Conservation (phyloP, 2,329 filamentous ascomycete genomes). For the Exophiala xenobiotica region DNA sequence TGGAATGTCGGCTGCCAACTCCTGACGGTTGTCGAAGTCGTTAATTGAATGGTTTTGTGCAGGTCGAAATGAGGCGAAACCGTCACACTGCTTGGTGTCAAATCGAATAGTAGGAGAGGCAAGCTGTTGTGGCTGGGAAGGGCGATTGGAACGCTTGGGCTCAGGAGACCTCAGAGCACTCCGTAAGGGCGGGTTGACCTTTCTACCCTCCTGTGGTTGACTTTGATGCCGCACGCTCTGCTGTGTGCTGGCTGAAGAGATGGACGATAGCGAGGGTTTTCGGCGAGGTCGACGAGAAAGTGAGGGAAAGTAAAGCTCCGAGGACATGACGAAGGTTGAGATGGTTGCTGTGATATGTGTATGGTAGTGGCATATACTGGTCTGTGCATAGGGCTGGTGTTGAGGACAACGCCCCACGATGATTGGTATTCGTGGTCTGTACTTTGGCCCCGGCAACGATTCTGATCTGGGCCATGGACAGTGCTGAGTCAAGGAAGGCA, state of each 20-base stretch:
- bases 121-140: background rate
- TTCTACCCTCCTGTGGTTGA: background rate
- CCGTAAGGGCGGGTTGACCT: too few relatives aligned
- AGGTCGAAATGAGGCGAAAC: background rate
- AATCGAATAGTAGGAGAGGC: background rate
- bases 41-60: background rate
- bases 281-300: conserved; percentile 6
- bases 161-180: too few relatives aligned
- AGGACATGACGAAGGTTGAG: conserved; percentile 20
- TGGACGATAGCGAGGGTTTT: conserved; percentile 11
- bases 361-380: conserved; percentile 25
- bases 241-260: background rate
- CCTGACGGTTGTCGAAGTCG: too few relatives aligned
- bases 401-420: conserved; percentile 18
- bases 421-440: conserved; percentile 11
- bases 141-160: too few relatives aligned
- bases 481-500: conserved; percentile 12
- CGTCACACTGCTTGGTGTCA: background rate
- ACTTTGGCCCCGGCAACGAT: conserved; percentile 3
- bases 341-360: conserved; percentile 31
- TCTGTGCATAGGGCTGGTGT: conserved; percentile 18
- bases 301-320: conserved; percentile 9
- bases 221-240: background rate
- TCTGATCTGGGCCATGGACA: background rate
- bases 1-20: background rate